Conservation (phyloP, 2,329 filamentous ascomycete species). For the Colletotrichum sp. region DNA sequence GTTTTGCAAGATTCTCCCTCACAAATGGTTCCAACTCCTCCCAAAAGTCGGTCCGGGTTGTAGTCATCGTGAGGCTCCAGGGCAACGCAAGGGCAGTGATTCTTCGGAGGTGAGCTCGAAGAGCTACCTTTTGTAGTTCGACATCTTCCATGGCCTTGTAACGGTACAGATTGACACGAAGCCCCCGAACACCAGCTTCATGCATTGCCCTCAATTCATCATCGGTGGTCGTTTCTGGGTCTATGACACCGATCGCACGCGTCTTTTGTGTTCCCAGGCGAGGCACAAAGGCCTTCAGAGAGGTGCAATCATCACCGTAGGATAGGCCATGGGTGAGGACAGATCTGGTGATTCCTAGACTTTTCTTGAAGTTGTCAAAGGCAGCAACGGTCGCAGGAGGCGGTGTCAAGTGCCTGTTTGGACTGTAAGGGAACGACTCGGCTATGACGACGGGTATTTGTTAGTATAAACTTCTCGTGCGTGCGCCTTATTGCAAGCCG, state of each 20-base stretch:
- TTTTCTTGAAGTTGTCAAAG: conserved; percentile 21
- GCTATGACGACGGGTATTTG: neutral
- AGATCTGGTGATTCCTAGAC: conserved; percentile 33
- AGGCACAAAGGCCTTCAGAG: conserved; percentile 33
- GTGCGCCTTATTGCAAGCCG: neutral
- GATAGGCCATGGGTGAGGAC: conserved; percentile 41
- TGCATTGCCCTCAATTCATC: conserved; percentile 29
- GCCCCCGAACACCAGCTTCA: conserved; percentile 33
- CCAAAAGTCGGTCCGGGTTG: conserved; percentile 35
- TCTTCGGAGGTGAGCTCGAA: conserved; percentile 31
- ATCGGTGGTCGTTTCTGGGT: conserved; percentile 28
- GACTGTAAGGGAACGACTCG: conserved; percentile 5
- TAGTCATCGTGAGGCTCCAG: conserved; percentile 36
- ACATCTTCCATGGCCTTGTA: conserved; percentile 41
- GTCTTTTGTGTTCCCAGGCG: conserved; percentile 30
- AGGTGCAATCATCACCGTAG: conserved; percentile 39
- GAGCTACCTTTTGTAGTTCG: conserved; percentile 33
- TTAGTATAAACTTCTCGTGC: neutral
- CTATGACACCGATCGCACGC: conserved; percentile 33
- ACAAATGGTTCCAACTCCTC: conserved; percentile 27
- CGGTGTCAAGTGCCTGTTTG: conserved; percentile 8
- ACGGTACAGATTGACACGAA: conserved; percentile 40
- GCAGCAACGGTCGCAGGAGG: conserved; percentile 3
- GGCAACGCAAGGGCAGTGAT: conserved; percentile 24
- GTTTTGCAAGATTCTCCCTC: conserved; percentile 21